phyloP scores from a whole-genome alignment of 2,329 filamentous ascomycete genomes.

The Ceratocystis ficicola region DNA sequence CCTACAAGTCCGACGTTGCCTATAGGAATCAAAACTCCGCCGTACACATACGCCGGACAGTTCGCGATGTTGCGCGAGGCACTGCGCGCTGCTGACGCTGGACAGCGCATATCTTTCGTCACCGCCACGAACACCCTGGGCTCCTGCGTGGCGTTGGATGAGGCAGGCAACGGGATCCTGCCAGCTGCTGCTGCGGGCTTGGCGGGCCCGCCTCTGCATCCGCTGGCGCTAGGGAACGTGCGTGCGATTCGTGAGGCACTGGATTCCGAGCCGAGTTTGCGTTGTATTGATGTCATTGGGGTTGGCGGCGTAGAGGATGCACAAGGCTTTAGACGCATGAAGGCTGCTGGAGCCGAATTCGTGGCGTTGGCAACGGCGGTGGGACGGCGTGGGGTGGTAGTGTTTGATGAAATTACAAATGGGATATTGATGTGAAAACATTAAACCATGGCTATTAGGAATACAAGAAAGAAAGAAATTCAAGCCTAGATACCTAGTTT shows the following conservation, averaged over 20 bases:
- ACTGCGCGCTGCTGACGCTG: constrained; percentile 30
- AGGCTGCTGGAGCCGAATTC: constrained; percentile 49
- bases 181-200: constrained; percentile 52
- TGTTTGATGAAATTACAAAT: constrained; percentile 48
- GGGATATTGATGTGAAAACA: constrained; percentile 16
- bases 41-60: constrained; percentile 59
- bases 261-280: constrained; percentile 37
- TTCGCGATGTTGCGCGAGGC: constrained; percentile 46
- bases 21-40: constrained; percentile 60
- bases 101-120: constrained; percentile 44
- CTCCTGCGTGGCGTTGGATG: constrained; percentile 47
- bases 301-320: constrained; percentile 59
- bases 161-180: constrained; percentile 28
- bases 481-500: neutral
- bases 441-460: constrained; percentile 1
- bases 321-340: constrained; percentile 53
- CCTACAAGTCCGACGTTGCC: constrained; percentile 31
- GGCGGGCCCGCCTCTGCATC: constrained; percentile 60
- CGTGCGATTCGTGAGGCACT: constrained; percentile 51
- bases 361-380: constrained; percentile 60
- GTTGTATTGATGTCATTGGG: constrained; percentile 52
- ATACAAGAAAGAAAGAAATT: neutral
- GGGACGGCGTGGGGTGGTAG: constrained; percentile 46
- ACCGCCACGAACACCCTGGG: constrained; percentile 65
- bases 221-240: constrained; percentile 64